These are phyloP conservation scores for Blastobotrys americana DNA, from an alignment of 805 yeast species.

Conservation along the genomic window DNA sequence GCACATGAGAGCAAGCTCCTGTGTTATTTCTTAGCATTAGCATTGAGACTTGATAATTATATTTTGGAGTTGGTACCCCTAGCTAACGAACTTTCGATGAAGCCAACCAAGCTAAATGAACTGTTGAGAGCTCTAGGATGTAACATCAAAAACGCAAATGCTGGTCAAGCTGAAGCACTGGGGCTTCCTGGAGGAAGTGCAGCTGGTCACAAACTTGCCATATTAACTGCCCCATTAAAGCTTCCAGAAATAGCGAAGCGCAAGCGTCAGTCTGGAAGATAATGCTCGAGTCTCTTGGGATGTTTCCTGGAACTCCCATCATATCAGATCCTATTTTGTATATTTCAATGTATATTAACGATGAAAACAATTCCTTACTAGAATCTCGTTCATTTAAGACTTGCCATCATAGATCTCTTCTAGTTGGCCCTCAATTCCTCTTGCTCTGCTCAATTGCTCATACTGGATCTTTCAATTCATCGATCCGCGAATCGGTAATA, in stretches of 20 bases:
- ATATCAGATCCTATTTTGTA: no score
- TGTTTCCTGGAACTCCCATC: no score
- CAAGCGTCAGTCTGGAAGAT: constrained; percentile 24
- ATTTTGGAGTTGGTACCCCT: constrained; percentile 69
- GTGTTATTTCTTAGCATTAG: constrained; percentile 65
- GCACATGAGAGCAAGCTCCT: constrained; percentile 78
- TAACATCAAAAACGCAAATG: constrained; percentile 57
- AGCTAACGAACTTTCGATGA: constrained; percentile 75
- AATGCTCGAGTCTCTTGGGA: no score
- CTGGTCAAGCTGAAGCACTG: constrained; percentile 30
- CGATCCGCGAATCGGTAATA: no score
- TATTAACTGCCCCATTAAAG: constrained; percentile 79
- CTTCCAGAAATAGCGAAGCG: constrained; percentile 76
- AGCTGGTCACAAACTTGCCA: constrained; percentile 67
- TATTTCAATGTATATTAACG: no score
- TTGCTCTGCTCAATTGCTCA: no score
- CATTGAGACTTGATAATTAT: constrained; percentile 71
- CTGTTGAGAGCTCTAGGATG: constrained; percentile 82
- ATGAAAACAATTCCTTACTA: no score
- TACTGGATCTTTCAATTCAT: no score
- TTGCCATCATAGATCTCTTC: no score
- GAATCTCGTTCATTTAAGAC: no score
- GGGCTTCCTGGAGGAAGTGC: constrained; percentile 29
- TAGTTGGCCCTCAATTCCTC: no score
- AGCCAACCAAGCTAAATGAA: constrained; percentile 61